Percentiles rank a stretch among this genome's conserved stretches.
Evolutionary conservation across 1,139 yeast genomes (phyloP).

Genomic region (Pichia sorboxylosa): DNA sequence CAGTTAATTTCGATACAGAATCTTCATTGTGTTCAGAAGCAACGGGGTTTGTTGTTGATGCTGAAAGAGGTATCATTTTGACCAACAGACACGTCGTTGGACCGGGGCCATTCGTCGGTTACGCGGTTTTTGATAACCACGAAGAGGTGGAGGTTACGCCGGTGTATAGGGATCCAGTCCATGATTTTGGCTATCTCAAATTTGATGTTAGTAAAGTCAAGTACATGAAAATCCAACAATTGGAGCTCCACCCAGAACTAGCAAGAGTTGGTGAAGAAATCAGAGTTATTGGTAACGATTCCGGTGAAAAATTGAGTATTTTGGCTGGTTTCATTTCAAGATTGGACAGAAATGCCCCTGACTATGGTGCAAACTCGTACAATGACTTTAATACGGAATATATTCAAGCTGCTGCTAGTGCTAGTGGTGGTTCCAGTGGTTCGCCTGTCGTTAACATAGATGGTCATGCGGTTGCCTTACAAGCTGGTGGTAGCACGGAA

Average conservation of each 20-base stretch:
- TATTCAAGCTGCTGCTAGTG: constrained; percentile 93
- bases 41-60: constrained; percentile 90
- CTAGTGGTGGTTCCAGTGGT: constrained; percentile 93
- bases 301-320: constrained; percentile 86
- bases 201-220: constrained; percentile 64
- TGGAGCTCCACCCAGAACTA: constrained; percentile 64
- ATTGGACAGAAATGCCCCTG: constrained; percentile 89
- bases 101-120: constrained; percentile 87
- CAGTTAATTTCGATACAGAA: constrained; percentile 82
- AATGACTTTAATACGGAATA: constrained; percentile 93
- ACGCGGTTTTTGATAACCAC: constrained; percentile 86
- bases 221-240: constrained; percentile 58
- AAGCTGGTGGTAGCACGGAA: constrained; percentile 88
- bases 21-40: constrained; percentile 77
- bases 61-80: constrained; percentile 65
- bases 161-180: constrained; percentile 74
- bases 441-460: constrained; percentile 87
- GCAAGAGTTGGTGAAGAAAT: constrained; percentile 88
- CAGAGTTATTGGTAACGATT: constrained; percentile 91
- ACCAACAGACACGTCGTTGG: constrained; percentile 94
- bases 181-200: constrained; percentile 71
- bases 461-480: constrained; percentile 82
- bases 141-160: constrained; percentile 87
- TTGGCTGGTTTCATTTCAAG: constrained; percentile 84
- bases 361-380: constrained; percentile 80